Percentiles rank a stretch among this genome's conserved stretches.
Evolutionary conservation across 176 grass and related monocot species (phyloP).

Genomic region (Carex cristatella): DNA sequence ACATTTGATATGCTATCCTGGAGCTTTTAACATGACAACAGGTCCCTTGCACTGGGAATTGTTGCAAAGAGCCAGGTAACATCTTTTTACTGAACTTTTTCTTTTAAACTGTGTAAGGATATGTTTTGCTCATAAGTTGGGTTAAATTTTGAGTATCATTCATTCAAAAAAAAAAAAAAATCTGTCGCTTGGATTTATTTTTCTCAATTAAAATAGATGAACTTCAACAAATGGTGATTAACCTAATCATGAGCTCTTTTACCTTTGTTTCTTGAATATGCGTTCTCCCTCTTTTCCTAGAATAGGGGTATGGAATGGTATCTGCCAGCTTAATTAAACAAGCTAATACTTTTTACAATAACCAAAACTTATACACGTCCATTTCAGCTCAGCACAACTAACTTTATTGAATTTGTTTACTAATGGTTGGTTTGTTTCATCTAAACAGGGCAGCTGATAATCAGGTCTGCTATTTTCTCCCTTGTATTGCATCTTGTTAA

Average conservation of each 20-base stretch:
- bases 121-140: background rate
- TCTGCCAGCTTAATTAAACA: background rate
- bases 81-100: background rate
- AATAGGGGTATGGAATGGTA: background rate
- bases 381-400: background rate
- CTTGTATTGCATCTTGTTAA: background rate
- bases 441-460: constrained; percentile 77
- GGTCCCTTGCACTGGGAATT: constrained; percentile 96
- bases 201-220: constrained; percentile 4
- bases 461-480: constrained; percentile 36
- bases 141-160: background rate
- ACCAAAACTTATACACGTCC: background rate
- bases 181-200: constrained; percentile 9
- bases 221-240: background rate
- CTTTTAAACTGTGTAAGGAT: background rate
- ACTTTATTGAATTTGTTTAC: background rate
- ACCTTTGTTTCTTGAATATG: background rate
- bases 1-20: constrained; percentile 97
- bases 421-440: constrained; percentile 12
- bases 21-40: constrained; percentile 99
- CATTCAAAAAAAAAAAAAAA: background rate
- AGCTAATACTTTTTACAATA: background rate
- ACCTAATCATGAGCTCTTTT: background rate
- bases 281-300: background rate
- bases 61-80: constrained; percentile 85